These are phyloP conservation scores for Cladophialophora bantiana DNA, from an alignment of 2,329 filamentous ascomycete genomes.

Conservation along the genomic window DNA sequence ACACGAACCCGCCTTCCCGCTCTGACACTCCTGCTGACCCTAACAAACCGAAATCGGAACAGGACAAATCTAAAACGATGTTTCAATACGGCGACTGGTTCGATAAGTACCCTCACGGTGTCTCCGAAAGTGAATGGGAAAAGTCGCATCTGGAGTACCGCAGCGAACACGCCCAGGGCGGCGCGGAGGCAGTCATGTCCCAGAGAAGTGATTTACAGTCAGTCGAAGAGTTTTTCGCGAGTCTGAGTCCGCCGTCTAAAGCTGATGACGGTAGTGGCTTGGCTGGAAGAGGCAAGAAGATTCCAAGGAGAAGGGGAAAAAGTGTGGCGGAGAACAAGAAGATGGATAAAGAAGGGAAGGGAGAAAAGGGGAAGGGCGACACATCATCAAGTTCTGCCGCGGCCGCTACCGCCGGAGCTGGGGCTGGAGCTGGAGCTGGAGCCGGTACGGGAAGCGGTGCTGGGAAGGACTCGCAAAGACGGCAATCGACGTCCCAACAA, in stretches of 20 bases:
- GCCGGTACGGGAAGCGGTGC: not conserved
- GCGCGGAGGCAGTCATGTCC: slow-evolving; percentile 83
- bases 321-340: slow-evolving; percentile 47
- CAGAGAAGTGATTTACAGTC: slow-evolving; percentile 91
- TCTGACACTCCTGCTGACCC: slow-evolving; percentile 29
- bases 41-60: slow-evolving; percentile 7
- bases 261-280: slow-evolving; percentile 45
- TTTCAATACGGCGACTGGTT: slow-evolving; percentile 99
- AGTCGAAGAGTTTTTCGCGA: slow-evolving; percentile 92
- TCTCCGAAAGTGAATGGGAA: slow-evolving; percentile 82
- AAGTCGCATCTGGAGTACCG: slow-evolving; percentile 72
- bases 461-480: not conserved
- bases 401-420: not conserved
- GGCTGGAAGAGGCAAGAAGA: slow-evolving; percentile 53
- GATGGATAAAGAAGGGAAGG: slow-evolving; percentile 37
- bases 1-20: slow-evolving; percentile 29
- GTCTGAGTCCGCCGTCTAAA: slow-evolving; percentile 69
- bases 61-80: slow-evolving; percentile 49
- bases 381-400: slow-evolving; percentile 4
- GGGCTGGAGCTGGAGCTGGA: not conserved
- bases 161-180: slow-evolving; percentile 73
- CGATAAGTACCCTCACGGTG: slow-evolving; percentile 89
- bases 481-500: slow-evolving; percentile 21
- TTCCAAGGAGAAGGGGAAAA: slow-evolving; percentile 48
- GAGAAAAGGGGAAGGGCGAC: slow-evolving; percentile 19